Base-by-base conservation (phyloP, 768 basidiomycete genomes). In the Rubroboletus pulcherrimus region DNA sequence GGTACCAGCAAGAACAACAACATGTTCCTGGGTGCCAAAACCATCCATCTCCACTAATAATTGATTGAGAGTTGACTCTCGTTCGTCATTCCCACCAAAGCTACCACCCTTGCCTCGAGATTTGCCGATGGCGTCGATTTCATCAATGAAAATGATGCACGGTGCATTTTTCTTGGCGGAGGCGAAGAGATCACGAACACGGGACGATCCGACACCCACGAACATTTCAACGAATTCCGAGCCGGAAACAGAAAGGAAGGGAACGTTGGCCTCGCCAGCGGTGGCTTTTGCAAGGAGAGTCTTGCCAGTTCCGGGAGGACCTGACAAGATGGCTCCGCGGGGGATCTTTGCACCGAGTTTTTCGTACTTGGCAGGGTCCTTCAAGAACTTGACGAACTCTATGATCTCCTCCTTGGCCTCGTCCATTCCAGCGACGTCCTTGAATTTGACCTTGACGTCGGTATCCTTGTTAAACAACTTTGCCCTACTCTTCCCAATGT, bases 211-310 rank as follows among this genome's bases (percentile, higher is more conserved):
- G 49, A 98, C 97, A 73, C 97, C 97, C 63, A 99, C 97, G 69
- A 98, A 99, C 95, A 98, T 98, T 75, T 99, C 97, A 57, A 99
- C 94, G 69, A 99, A 98, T 70, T 99, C 97, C 41, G 96, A 98
- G 49, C 97, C 97, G 45, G 96, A 98, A 40, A 98, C 97, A 24
- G 93, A 96, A 55, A 98, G 82, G 87, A 99, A 99, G 40, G 97
- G 96, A 5, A 98, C 96, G 42, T 85, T 89, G 5, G 97, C 96
- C 74, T 99, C 97, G 49, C 97, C 97, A 3, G 97, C 97, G 5
- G 97, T 98, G 3, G 97, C 97, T 73, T 99, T 99, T 11, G 97
- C 97, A 35, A 99, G 82, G 11, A 99, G 78, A 6, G 97, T 99
- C 77, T 99, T 99, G 69, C 97, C 97, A 4, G 97, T 99, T 63